phyloP scores from a whole-genome alignment of 768 basidiomycete species.

The Scleroderma citrinum region DNA sequence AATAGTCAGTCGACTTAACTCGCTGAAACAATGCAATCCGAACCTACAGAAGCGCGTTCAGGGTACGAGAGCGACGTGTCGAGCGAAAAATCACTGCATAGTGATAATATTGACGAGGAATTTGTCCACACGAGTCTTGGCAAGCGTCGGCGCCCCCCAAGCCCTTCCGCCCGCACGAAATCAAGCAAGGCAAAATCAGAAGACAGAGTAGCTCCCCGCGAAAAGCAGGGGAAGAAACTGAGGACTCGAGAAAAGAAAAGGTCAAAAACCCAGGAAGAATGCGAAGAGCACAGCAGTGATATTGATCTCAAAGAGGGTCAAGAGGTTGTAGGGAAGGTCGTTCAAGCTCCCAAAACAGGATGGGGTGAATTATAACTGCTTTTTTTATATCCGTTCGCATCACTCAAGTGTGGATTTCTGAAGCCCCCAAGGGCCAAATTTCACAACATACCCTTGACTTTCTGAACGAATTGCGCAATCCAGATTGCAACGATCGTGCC shows the following conservation, averaged over 20 bases:
- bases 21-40: too few relatives aligned
- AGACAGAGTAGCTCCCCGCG: constrained; percentile 2
- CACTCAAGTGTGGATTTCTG: neutral
- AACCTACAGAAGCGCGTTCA: neutral
- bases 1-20: too few relatives aligned
- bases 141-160: constrained; percentile 18
- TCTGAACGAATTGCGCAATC: constrained; percentile 59
- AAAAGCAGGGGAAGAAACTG: constrained; percentile 19
- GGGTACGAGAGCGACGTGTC: neutral
- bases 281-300: constrained; percentile 30
- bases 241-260: constrained; percentile 20
- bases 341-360: constrained; percentile 81
- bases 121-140: constrained; percentile 7
- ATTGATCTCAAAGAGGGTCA: constrained; percentile 56
- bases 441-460: constrained; percentile 85
- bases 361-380: constrained; percentile 43
- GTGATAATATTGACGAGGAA: constrained; percentile 43
- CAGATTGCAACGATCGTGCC: constrained; percentile 76
- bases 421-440: constrained; percentile 80
- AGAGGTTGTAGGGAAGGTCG: constrained; percentile 67
- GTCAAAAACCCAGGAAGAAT: constrained; percentile 10
- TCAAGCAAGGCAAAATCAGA: too few relatives aligned
- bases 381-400: neutral
- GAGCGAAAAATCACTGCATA: constrained; percentile 27
- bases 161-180: constrained; percentile 23